Conservation (phyloP, 768 basidiomycete genomes). For the Sporobolomyces roseus region DNA sequence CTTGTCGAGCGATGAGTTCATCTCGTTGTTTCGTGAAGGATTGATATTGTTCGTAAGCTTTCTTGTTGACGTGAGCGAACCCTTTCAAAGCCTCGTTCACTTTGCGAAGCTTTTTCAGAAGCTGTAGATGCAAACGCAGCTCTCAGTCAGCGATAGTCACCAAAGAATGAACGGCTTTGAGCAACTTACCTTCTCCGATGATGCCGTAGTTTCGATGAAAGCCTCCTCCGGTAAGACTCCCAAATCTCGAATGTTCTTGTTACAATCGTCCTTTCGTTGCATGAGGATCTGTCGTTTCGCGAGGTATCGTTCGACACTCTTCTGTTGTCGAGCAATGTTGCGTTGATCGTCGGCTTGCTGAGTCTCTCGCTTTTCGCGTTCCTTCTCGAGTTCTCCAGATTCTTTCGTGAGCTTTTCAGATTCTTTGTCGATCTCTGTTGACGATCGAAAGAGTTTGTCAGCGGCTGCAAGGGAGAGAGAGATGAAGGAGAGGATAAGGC, state of each 20-base stretch:
- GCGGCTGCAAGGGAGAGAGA: background rate
- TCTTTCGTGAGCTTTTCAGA: constrained; percentile 31
- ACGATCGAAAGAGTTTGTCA: background rate
- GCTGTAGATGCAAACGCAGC: too few species aligned
- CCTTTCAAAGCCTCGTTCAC: constrained; percentile 92
- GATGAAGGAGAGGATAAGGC: constrained; percentile 45
- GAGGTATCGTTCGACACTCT: constrained; percentile 89
- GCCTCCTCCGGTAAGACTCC: constrained; percentile 97
- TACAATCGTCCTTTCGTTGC: constrained; percentile 86
- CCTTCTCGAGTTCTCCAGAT: constrained; percentile 45
- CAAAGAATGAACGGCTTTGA: background rate
- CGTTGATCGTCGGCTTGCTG: constrained; percentile 83
- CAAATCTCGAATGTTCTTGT: constrained; percentile 88
- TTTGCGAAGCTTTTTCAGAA: constrained; percentile 85
- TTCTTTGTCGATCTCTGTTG: constrained; percentile 49
- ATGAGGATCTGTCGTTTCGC: constrained; percentile 83
- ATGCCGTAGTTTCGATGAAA: constrained; percentile 72
- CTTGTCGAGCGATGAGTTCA: constrained; percentile 75
- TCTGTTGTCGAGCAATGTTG: constrained; percentile 83
- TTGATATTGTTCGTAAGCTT: constrained; percentile 96
- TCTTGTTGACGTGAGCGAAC: constrained; percentile 98
- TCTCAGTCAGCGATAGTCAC: too few species aligned
- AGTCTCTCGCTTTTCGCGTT: constrained; percentile 69
- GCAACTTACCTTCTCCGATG: constrained; percentile 68
- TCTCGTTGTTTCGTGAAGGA: constrained; percentile 98